Percentiles rank a stretch among this genome's conserved stretches.
Evolutionary conservation across 1,139 yeast species (phyloP).

Genomic region (Blastobotrys illinoisensis): DNA sequence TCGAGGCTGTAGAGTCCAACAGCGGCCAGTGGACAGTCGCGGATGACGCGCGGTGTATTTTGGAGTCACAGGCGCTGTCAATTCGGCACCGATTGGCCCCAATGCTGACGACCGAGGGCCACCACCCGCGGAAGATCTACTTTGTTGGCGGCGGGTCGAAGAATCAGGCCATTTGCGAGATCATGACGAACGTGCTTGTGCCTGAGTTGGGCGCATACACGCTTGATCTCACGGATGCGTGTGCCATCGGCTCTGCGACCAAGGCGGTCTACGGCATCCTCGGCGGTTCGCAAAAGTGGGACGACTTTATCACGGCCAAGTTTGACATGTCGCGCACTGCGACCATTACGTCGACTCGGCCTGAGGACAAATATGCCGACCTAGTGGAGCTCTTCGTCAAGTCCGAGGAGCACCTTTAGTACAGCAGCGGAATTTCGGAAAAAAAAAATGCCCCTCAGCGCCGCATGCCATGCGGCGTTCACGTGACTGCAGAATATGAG

Average conservation of each 20-base stretch:
- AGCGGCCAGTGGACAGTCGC: slow-evolving; percentile 39
- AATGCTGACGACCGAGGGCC: slow-evolving; percentile 41
- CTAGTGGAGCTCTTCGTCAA: slow-evolving; percentile 12
- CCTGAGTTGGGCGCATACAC: slow-evolving; percentile 57
- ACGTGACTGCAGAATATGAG: neutral
- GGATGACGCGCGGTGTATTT: slow-evolving; percentile 69
- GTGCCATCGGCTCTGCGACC: slow-evolving; percentile 93
- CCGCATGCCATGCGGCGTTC: neutral
- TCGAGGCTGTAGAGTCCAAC: neutral
- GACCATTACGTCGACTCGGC: neutral
- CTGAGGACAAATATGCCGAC: slow-evolving; percentile 6
- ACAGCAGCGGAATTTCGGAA: too few species aligned
- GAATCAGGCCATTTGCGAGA: slow-evolving; percentile 59
- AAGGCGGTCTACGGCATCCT: slow-evolving; percentile 64
- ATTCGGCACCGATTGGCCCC: slow-evolving; percentile 79
- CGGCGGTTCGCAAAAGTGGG: slow-evolving; percentile 17
- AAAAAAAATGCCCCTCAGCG: neutral
- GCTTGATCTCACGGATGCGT: slow-evolving; percentile 79
- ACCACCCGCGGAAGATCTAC: slow-evolving; percentile 63
- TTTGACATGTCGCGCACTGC: slow-evolving; percentile 6
- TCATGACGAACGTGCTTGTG: slow-evolving; percentile 68
- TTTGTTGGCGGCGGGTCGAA: slow-evolving; percentile 88
- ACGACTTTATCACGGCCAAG: slow-evolving; percentile 14
- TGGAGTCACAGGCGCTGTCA: slow-evolving; percentile 82
- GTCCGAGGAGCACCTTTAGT: slow-evolving; percentile 11